Conservation (phyloP, 257 asterid genomes). For the Nicotiana attenuata region DNA sequence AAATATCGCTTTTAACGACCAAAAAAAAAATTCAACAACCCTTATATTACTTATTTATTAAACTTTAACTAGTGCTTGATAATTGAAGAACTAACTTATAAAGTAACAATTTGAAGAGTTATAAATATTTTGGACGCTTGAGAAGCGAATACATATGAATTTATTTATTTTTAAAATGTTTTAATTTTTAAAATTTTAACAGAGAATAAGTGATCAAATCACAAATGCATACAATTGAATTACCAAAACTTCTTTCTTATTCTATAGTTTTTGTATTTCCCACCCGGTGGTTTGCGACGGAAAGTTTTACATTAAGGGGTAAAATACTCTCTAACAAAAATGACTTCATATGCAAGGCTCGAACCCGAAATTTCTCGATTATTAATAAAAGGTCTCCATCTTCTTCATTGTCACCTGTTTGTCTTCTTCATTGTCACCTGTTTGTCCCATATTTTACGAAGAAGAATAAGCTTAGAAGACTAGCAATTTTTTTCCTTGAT, state of each 20-base stretch:
- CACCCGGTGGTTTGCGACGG: too few relatives aligned
- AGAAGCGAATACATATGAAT: background rate
- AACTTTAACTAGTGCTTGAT: background rate
- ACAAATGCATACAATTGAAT: too few relatives aligned
- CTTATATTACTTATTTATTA: background rate
- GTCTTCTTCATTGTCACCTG: background rate
- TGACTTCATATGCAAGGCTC: background rate
- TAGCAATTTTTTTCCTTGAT: background rate
- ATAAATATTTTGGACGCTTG: background rate
- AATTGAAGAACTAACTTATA: background rate
- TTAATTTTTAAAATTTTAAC: too few relatives aligned
- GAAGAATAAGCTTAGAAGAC: background rate
- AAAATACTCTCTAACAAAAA: too few relatives aligned
- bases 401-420: background rate
- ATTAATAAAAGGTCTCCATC: too few relatives aligned
- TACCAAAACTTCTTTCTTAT: too few relatives aligned
- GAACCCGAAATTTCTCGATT: rapidly evolving
- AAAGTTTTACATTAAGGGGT: too few relatives aligned
- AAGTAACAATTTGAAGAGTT: background rate
- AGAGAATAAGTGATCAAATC: background rate
- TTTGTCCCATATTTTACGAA: background rate
- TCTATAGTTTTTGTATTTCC: too few relatives aligned
- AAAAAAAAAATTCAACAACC: background rate
- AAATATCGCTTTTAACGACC: too few relatives aligned
- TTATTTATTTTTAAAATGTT: background rate